These are phyloP conservation scores for Daldinia decipiens DNA, from an alignment of 495 filamentous ascomycete species.

Conservation along the genomic window DNA sequence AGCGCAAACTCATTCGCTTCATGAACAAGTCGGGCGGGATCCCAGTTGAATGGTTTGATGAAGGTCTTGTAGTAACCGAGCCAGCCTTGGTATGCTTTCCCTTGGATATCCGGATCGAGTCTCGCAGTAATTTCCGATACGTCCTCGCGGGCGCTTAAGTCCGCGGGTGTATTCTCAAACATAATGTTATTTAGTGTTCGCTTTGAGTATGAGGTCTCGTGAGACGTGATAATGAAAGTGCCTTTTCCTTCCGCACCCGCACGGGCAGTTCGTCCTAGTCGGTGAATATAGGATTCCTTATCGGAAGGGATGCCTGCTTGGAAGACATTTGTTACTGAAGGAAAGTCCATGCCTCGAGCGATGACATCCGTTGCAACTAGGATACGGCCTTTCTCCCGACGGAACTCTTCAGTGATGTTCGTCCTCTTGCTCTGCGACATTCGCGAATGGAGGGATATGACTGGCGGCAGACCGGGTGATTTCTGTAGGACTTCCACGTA, in stretches of 20 bases:
- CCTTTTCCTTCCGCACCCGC: constrained; percentile 76
- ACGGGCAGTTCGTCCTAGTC: constrained; percentile 76
- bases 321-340: constrained; percentile 75
- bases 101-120: constrained; percentile 35
- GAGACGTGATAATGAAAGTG: constrained; percentile 68
- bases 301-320: constrained; percentile 71
- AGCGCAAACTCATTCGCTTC: constrained; percentile 59
- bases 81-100: constrained; percentile 53
- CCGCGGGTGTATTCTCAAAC: constrained; percentile 45
- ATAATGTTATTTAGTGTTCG: constrained; percentile 49
- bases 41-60: constrained; percentile 55
- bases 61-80: constrained; percentile 64
- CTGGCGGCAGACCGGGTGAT: constrained; percentile 56
- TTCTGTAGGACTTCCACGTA: constrained; percentile 58
- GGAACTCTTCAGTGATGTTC: constrained; percentile 68
- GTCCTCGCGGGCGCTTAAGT: constrained; percentile 44
- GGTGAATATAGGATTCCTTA: constrained; percentile 77
- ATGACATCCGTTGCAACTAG: constrained; percentile 77
- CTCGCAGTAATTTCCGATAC: constrained; percentile 35
- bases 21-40: constrained; percentile 51
- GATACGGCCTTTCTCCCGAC: constrained; percentile 62
- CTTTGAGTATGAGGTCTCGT: constrained; percentile 69
- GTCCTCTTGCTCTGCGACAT: constrained; percentile 68
- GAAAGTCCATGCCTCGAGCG: constrained; percentile 81
- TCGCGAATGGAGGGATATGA: constrained; percentile 69